phyloP scores from a whole-genome alignment of 768 basidiomycete genomes.

The Suillus paluster region DNA sequence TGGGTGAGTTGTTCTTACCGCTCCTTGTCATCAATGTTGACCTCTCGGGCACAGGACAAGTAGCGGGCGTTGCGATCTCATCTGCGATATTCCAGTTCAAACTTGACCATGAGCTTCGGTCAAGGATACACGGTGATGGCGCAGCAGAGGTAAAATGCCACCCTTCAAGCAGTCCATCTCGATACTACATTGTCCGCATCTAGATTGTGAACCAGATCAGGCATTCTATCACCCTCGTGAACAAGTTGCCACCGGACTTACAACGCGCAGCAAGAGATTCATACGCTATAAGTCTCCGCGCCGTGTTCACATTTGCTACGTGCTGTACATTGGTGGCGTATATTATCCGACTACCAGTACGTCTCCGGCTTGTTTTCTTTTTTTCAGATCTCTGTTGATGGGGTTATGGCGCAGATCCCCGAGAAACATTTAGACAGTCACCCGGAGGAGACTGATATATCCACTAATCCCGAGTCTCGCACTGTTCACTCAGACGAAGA shows the following conservation, averaged over 20 bases:
- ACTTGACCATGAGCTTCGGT: conserved; percentile 48
- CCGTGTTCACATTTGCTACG: conserved; percentile 59
- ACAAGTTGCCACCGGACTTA: conserved; percentile 46
- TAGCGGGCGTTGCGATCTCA: conserved; percentile 60
- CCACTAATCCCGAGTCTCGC: conserved; percentile 14
- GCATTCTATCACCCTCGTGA: conserved; percentile 55
- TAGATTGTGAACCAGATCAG: conserved; percentile 58
- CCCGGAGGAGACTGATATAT: neutral
- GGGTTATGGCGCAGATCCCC: conserved; percentile 37
- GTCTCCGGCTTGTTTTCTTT: conserved; percentile 21
- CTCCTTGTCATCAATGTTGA: neutral
- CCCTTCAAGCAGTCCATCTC: neutral
- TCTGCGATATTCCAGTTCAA: conserved; percentile 62
- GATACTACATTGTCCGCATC: neutral
- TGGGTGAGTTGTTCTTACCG: conserved; percentile 41
- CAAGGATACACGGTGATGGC: conserved; percentile 47
- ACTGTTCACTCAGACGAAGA: too few species aligned
- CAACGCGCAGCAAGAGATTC: conserved; percentile 56
- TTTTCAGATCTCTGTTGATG: neutral
- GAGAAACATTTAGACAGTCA: conserved; percentile 28
- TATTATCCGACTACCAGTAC: conserved; percentile 53
- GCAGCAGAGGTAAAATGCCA: conserved; percentile 45
- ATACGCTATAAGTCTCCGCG: conserved; percentile 53
- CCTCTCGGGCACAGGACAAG: conserved; percentile 47
- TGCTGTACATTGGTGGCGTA: conserved; percentile 54